Percentiles rank a stretch among this genome's conserved stretches.
Conservation (phyloP, 257 asterid genomes). For the Cruciata laevipes region DNA sequence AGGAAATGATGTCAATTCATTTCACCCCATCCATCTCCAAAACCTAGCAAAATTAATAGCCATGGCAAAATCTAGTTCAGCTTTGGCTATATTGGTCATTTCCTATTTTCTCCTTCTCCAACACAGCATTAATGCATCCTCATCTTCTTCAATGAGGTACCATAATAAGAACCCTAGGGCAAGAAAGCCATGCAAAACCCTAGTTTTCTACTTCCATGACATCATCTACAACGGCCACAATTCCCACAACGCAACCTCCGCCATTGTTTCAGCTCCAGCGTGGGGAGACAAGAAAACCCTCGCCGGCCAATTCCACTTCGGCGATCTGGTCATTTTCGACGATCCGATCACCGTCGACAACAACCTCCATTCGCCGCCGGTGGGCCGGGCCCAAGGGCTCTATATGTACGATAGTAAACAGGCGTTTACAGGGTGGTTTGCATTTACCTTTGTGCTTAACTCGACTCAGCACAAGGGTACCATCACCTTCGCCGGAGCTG, state of each 20-base stretch:
- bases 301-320: constrained; percentile 30
- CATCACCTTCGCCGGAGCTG: constrained; percentile 37
- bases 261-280: constrained; percentile 30
- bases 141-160: not conserved
- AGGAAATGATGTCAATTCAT: not conserved
- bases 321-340: constrained; percentile 34
- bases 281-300: constrained; percentile 32
- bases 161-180: not conserved
- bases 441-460: constrained; percentile 32
- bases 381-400: constrained; percentile 49
- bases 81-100: constrained; percentile 4
- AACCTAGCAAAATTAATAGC: constrained; percentile 4
- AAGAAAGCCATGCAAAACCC: constrained; percentile 27
- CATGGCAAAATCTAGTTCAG: constrained; percentile 4
- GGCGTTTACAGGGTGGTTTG: constrained; percentile 39
- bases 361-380: constrained; percentile 30
- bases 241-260: constrained; percentile 29
- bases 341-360: constrained; percentile 42
- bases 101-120: constrained; percentile 11
- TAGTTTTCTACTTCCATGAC: constrained; percentile 34
- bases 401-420: constrained; percentile 35
- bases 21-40: not conserved
- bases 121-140: not conserved
- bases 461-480: constrained; percentile 32
- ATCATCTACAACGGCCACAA: constrained; percentile 35